Evolutionary conservation across 2,329 filamentous ascomycete genomes (phyloP), one percentile per base, ranked within the genome.

Genomic region (Capronia coronata): DNA sequence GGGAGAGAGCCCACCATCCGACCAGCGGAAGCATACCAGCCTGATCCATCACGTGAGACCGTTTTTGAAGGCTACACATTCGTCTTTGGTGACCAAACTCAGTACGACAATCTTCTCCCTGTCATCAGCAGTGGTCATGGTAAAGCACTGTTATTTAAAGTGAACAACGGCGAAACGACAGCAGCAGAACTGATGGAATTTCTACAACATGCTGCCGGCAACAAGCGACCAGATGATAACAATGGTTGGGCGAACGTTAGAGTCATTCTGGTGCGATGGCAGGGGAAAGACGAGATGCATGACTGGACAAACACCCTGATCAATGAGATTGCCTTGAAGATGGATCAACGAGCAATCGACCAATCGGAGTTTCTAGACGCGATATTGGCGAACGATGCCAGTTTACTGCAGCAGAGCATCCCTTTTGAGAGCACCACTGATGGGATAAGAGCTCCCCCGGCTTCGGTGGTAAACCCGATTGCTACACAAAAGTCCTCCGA

Each of bases 351-450:
- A 2, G 82, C 89, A 2, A 83, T 96, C 46, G 82, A 91, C 59
- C 89, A 96, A 63, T 89, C 85, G 50, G 90, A 96, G 60, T 94
- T 98, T 55, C 75, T 98, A 1, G 88, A 95, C 65, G 86, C 86
- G 1, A 93, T 98, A 39, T 70, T 97, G 22, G 81, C 75, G n/a
- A 85, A 84, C 43, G 84, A 97, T 68, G 80, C 87, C 5, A 80
- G 77, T 51, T 76, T 78, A 37, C 72, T 97, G 16, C 82, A 86
- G 50, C 78, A 82, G 30, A 77, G 82, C 4, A 75, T 94, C 4
- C 67, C 69, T 10, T 66, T 69, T 2, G 75, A 84, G 56, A 68
- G 78, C 34, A 54, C 44, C 14, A 50, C 29, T 21, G 55, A 58
- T 30, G 46, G 51, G 6, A 42, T 25, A 34, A 22, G 48, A 13